Conservation (phyloP, 176 grass and related monocot genomes). For the Carex parvula region DNA sequence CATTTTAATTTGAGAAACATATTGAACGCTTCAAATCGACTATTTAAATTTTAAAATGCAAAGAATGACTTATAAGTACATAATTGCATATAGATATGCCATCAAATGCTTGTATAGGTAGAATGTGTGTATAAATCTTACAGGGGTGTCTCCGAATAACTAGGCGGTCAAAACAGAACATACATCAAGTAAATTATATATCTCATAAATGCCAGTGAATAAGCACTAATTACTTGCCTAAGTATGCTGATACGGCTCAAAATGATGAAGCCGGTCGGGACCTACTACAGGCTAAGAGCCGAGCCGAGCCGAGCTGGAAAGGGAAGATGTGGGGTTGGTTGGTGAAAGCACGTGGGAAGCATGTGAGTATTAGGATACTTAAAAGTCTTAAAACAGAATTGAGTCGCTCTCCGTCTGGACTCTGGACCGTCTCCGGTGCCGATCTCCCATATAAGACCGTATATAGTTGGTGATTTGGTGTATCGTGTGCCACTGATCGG, state of each 20-base stretch:
- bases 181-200: neutral
- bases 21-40: no score
- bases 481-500: neutral
- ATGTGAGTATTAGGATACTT: neutral
- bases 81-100: no score
- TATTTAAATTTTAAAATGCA: no score
- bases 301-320: neutral
- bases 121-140: neutral
- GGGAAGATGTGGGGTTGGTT: neutral
- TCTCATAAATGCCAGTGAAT: neutral
- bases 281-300: neutral
- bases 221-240: neutral
- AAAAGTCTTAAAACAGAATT: neutral
- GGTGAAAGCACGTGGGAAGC: conserved; percentile 8
- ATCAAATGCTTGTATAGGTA: no score
- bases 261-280: neutral
- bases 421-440: no score
- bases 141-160: neutral
- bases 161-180: neutral
- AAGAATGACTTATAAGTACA: no score
- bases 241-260: neutral
- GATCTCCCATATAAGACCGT: no score
- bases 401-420: no score
- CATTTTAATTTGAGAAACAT: no score
- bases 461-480: neutral